Base-by-base conservation (phyloP, 2,329 filamentous ascomycete species). In the Diatrype stigma region DNA sequence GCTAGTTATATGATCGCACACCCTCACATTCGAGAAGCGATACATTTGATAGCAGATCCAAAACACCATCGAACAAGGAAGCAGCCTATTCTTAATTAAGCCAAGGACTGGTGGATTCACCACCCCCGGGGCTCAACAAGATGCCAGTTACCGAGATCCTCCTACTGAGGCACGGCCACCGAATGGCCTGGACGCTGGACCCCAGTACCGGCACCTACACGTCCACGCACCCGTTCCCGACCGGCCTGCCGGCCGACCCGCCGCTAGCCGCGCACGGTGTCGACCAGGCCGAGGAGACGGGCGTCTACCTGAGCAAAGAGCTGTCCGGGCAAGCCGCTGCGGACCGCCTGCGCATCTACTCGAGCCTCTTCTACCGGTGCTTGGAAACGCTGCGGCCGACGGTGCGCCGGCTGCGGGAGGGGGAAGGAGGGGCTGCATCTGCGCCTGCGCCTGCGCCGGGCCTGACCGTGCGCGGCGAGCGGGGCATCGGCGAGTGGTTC, bases 111-210 rank as follows among this genome's bases (percentile, higher is more conserved):
- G n/a, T n/a, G n/a, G n/a, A n/a, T n/a, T n/a, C n/a, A n/a, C n/a
- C n/a, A n/a, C n/a, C n/a, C n/a, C n/a, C n/a, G n/a, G n/a, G n/a
- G n/a, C n/a, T n/a, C n/a, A 44, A 16, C 5, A 44, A 16, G 14
- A 44, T 44, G 40, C 40, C 40, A 4, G 45, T 46, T n/a, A 46
- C 45, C 28, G 45, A 46, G 28, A 35, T 46, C 28, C 45, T 46
- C 23, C 19, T 46, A n/a, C 28, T 46, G n/a, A 16, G 45, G 45
- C 45, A 46, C 26, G 45, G 45, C 3, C 45, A 46, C n/a, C 45
- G 45, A 21, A 46, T 46, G 28, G 45, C 45, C 45, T 46, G 45
- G 45, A 35, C 22, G 26, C 28, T 46, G 12, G 45, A 46, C 17
- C 45, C 45, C 5, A 35, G 28, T 35, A 46, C 45, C 6, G 45